phyloP scores from a whole-genome alignment of 2,329 filamentous ascomycete species.

The Pseudogymnoascus sp. region DNA sequence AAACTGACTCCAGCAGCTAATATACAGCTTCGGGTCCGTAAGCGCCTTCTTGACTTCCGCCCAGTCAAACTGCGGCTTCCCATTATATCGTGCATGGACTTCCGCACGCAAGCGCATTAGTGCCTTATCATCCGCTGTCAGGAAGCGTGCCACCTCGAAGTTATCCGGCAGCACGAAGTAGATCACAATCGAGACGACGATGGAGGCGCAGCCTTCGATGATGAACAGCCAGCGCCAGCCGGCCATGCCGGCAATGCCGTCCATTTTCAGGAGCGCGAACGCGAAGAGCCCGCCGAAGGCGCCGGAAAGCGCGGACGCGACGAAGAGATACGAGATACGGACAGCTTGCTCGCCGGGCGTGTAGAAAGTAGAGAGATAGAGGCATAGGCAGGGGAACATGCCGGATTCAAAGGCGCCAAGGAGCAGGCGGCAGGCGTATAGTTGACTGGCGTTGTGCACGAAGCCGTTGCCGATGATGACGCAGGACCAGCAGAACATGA shows the following conservation, averaged over 20 bases:
- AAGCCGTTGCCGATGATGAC: constrained; percentile 39
- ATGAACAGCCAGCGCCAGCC: constrained; percentile 45
- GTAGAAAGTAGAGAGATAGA: constrained; percentile 48
- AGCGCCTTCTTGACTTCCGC: constrained; percentile 40
- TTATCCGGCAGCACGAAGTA: constrained; percentile 42
- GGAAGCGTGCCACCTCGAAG: constrained; percentile 40
- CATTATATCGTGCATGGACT: constrained; percentile 39
- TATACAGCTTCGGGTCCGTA: constrained; percentile 43
- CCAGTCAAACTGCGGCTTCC: constrained; percentile 43
- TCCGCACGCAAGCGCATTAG: constrained; percentile 42
- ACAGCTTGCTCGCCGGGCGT: constrained; percentile 46
- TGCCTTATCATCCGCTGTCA: constrained; percentile 39
- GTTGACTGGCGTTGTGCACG: constrained; percentile 33
- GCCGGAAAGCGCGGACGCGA: constrained; percentile 42
- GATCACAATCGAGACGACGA: constrained; percentile 35
- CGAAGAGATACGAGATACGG: constrained; percentile 45
- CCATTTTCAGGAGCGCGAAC: constrained; percentile 41
- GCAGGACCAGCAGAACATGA: constrained; percentile 38
- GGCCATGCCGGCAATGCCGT: constrained; percentile 35
- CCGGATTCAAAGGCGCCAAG: constrained; percentile 42
- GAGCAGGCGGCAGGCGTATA: constrained; percentile 39
- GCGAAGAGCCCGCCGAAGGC: constrained; percentile 48
- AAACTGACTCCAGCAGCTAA: constrained; percentile 31
- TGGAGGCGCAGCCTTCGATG: constrained; percentile 40
- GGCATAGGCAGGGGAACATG: constrained; percentile 41